Evolutionary conservation across 2,329 filamentous ascomycete genomes (phyloP).

Genomic region (Ceratocystis cubensis): DNA sequence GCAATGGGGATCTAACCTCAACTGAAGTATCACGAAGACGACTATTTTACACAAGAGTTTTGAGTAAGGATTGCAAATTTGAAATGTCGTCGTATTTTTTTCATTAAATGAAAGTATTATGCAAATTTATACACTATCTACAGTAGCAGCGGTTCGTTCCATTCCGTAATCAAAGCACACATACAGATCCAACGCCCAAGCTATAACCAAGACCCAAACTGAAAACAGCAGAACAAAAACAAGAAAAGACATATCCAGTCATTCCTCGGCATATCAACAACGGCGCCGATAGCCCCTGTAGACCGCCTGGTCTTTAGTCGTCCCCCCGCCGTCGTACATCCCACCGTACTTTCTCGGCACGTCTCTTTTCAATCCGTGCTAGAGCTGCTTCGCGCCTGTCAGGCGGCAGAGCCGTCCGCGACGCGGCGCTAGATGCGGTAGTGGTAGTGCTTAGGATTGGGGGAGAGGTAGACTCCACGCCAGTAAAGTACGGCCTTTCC

Average conservation of each 20-base stretch:
- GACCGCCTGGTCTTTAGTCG: slow-evolving; percentile 30
- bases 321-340: slow-evolving; percentile 35
- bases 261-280: too few relatives aligned
- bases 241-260: slow-evolving; percentile 4
- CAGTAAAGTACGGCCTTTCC: neutral
- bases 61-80: too few relatives aligned
- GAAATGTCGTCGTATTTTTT: too few relatives aligned
- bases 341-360: slow-evolving; percentile 37
- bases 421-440: neutral
- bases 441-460: neutral
- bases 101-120: too few relatives aligned
- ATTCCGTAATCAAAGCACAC: neutral
- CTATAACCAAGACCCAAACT: slow-evolving; percentile 5
- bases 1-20: too few relatives aligned
- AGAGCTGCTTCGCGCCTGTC: slow-evolving; percentile 43
- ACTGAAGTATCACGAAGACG: too few relatives aligned
- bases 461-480: too few relatives aligned
- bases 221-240: slow-evolving; percentile 13
- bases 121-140: neutral
- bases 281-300: too few relatives aligned
- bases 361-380: slow-evolving; percentile 42
- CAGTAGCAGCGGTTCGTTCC: neutral
- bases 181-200: slow-evolving; percentile 14
- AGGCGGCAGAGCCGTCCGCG: slow-evolving; percentile 33
- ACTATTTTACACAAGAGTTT: too few relatives aligned